Evolutionary conservation across 208 protist genomes (phyloP).

Genomic region (Leishmania gerbilli): DNA sequence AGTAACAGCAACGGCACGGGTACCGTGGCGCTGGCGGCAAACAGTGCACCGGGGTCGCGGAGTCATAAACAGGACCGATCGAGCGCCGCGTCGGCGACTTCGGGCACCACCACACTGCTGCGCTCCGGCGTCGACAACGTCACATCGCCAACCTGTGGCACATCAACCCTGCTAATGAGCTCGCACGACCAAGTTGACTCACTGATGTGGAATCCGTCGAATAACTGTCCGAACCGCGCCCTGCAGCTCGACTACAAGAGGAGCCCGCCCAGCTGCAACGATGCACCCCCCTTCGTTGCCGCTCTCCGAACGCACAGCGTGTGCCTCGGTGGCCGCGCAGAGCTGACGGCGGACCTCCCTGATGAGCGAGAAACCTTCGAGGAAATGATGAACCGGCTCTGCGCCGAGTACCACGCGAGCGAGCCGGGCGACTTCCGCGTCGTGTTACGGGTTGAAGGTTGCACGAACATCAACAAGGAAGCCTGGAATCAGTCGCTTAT

Average conservation of each 20-base stretch:
- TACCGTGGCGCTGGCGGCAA: not conserved
- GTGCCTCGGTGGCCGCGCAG: constrained; percentile 17
- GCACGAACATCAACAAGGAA: constrained; percentile 61
- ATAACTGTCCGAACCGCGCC: not conserved
- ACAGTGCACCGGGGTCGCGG: not conserved
- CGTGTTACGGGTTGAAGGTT: constrained; percentile 59
- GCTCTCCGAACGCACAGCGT: not conserved
- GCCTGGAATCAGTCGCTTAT: constrained; percentile 47
- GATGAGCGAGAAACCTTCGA: constrained; percentile 55
- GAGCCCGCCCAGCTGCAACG: too few relatives aligned
- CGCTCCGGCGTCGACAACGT: not conserved
- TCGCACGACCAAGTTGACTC: not conserved
- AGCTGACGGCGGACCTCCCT: constrained; percentile 36
- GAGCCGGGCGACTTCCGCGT: constrained; percentile 46
- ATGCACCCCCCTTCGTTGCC: not conserved
- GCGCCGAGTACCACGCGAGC: constrained; percentile 41
- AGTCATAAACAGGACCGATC: not conserved
- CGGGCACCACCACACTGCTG: not conserved
- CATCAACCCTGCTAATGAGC: not conserved
- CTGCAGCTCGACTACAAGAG: not conserved
- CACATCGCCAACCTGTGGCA: not conserved
- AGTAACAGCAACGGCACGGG: not conserved
- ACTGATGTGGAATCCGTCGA: not conserved
- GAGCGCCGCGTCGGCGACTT: not conserved
- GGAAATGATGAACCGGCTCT: constrained; percentile 56